These are phyloP conservation scores for Eucalyptus tenuipes DNA, from an alignment of 345 rosid genomes.

Conservation along the genomic window DNA sequence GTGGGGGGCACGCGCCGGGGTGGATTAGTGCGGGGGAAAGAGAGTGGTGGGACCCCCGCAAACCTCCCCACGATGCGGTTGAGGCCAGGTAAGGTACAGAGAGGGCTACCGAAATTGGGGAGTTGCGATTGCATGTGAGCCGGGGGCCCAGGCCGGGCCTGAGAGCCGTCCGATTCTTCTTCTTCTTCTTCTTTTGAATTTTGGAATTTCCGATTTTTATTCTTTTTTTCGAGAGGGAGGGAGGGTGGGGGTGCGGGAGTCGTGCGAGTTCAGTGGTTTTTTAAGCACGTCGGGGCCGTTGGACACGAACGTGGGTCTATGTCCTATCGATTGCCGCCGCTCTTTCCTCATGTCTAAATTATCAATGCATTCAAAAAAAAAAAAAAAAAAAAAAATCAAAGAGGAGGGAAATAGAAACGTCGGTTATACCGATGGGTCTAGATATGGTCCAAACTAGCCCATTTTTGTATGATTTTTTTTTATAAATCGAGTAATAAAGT, in stretches of 20 bases:
- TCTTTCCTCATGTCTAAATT: not conserved
- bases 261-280: not conserved
- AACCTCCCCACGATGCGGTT: not conserved
- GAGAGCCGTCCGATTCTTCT: not conserved
- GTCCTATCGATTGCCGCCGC: too few species aligned
- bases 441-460: not conserved
- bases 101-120: not conserved
- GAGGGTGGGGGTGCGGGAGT: not conserved
- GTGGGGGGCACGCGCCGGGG: conserved; percentile 1
- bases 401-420: not conserved
- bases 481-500: not conserved
- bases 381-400: not conserved
- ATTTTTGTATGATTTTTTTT: not conserved
- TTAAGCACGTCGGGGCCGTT: not conserved
- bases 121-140: not conserved
- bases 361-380: not conserved
- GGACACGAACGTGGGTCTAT: not conserved
- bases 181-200: not conserved
- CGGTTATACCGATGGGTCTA: not conserved
- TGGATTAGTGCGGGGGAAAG: not conserved
- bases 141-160: not conserved
- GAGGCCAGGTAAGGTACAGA: not conserved
- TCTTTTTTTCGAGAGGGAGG: not conserved
- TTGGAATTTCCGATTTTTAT: not conserved
- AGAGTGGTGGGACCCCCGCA: not conserved